Percentiles rank a stretch among this genome's conserved stretches.
These are phyloP conservation scores for Pythium dissimile DNA, from an alignment of 352 stramenopile species.

Conservation along the genomic window DNA sequence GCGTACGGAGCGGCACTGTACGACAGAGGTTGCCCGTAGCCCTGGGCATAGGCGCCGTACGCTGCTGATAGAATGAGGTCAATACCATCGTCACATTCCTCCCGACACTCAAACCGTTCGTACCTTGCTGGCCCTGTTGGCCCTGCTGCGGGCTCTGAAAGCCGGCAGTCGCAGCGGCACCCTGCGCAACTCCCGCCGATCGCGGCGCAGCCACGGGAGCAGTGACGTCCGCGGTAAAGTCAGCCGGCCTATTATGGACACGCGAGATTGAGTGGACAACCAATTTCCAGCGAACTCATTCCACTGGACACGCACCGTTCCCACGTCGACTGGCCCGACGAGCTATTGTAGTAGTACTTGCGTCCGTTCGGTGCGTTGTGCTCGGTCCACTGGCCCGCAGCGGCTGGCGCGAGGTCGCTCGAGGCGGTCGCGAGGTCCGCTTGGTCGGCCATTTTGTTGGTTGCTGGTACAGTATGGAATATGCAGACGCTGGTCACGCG, in stretches of 20 bases:
- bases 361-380: constrained; percentile 88
- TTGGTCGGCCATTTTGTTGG: constrained; percentile 61
- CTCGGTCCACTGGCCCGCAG: constrained; percentile 79
- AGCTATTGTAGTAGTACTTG: constrained; percentile 92
- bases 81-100: neutral
- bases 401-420: constrained; percentile 32
- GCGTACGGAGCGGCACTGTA: constrained; percentile 68
- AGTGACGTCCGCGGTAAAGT: constrained; percentile 28
- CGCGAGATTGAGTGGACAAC: neutral
- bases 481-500: constrained; percentile 18
- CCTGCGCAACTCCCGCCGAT: constrained; percentile 23
- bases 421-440: constrained; percentile 43
- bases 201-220: constrained; percentile 9
- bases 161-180: constrained; percentile 15
- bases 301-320: constrained; percentile 49
- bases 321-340: constrained; percentile 88
- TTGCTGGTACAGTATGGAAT: constrained; percentile 19
- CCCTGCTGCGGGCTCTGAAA: constrained; percentile 27
- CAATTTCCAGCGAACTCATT: neutral
- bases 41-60: constrained; percentile 72
- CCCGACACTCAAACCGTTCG: too few species aligned
- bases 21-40: constrained; percentile 72
- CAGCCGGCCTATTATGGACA: constrained; percentile 42
- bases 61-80: constrained; percentile 14
- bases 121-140: constrained; percentile 36